Conservation (phyloP, 352 stramenopile species). For the Globisporangium emineosum region DNA sequence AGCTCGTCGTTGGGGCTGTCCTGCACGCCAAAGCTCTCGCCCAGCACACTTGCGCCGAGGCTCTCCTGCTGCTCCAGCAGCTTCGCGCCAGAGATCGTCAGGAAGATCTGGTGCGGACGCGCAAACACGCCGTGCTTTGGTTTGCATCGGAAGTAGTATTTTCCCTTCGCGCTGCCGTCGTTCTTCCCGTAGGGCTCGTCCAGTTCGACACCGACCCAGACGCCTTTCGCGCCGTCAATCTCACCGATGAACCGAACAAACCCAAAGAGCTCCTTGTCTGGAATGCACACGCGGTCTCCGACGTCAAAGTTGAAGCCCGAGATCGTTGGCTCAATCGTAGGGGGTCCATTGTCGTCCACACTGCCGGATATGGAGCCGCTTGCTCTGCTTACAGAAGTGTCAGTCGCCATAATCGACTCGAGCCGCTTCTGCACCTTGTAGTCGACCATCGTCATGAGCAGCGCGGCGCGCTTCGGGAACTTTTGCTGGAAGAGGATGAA, state of each 20-base stretch:
- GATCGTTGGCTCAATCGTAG: slow-evolving; percentile 22
- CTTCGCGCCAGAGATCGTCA: slow-evolving; percentile 58
- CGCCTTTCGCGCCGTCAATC: slow-evolving; percentile 61
- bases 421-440: slow-evolving; percentile 84
- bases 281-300: slow-evolving; percentile 79
- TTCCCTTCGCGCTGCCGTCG: slow-evolving; percentile 77
- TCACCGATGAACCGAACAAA: slow-evolving; percentile 77
- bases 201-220: slow-evolving; percentile 78
- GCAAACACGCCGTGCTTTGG: slow-evolving; percentile 80
- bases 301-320: slow-evolving; percentile 49
- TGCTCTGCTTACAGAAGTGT: slow-evolving; percentile 7
- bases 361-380: slow-evolving; percentile 29
- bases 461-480: slow-evolving; percentile 69
- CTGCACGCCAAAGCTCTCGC: slow-evolving; percentile 10
- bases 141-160: slow-evolving; percentile 78
- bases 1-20: slow-evolving; percentile 27
- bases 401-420: slow-evolving; percentile 43
- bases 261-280: slow-evolving; percentile 80
- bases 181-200: slow-evolving; percentile 80
- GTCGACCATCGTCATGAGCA: slow-evolving; percentile 67
- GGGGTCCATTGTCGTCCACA: slow-evolving; percentile 41
- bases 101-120: slow-evolving; percentile 69
- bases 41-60: slow-evolving; percentile 18
- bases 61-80: slow-evolving; percentile 43
- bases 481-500: slow-evolving; percentile 72